Conservation (phyloP, 345 rosid genomes). For the Melastoma malabathricum region DNA sequence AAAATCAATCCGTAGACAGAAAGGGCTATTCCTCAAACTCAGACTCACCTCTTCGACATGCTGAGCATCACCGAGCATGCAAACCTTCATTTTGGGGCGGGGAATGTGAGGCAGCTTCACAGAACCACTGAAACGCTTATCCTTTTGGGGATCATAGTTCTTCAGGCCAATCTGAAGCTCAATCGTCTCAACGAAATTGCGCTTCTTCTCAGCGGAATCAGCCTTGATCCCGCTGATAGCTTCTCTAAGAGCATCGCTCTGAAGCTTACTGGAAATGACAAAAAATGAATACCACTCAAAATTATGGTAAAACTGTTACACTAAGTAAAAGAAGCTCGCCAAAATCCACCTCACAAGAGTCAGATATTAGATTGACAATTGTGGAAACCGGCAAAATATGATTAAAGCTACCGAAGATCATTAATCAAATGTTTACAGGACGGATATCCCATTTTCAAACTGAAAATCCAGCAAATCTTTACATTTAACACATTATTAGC, state of each 20-base stretch:
- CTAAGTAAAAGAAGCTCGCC: no score
- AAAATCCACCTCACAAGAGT: no score
- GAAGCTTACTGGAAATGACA: background rate
- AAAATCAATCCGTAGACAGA: background rate
- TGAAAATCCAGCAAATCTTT: no score
- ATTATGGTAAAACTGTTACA: no score
- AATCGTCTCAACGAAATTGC: slow-evolving; percentile 1
- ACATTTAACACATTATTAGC: no score
- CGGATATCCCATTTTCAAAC: no score
- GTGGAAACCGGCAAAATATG: no score
- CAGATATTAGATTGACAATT: no score
- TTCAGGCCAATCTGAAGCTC: slow-evolving; percentile 10
- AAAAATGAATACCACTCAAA: background rate
- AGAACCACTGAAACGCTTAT: slow-evolving; percentile 8
- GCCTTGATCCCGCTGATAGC: slow-evolving; percentile 1
- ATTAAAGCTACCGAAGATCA: no score
- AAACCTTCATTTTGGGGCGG: slow-evolving; percentile 4
- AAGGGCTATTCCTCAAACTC: background rate
- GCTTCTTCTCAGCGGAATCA: slow-evolving; percentile 5
- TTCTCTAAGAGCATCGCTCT: slow-evolving; percentile 4
- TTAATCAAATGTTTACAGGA: no score
- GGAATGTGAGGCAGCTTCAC: slow-evolving; percentile 5
- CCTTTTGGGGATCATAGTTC: slow-evolving; percentile 7
- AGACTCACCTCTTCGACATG: slow-evolving; percentile 4
- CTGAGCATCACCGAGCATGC: slow-evolving; percentile 9